phyloP scores from a whole-genome alignment of 257 asterid species.

The Henckelia pumila region DNA sequence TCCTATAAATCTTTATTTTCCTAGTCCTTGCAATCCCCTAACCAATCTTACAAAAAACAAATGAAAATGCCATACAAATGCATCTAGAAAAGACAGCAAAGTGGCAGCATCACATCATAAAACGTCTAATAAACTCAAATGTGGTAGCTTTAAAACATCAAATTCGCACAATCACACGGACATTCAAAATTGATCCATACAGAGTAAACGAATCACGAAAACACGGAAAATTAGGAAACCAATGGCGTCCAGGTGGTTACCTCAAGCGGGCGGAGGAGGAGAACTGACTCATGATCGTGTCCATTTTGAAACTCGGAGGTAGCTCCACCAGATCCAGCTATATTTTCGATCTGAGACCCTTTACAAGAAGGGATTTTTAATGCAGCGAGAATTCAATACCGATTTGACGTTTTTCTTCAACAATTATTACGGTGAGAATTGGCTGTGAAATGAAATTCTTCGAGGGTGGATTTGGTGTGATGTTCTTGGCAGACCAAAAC shows the following conservation, averaged over 20 bases:
- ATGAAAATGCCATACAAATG: constrained; percentile 10
- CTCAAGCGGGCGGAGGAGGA: constrained; percentile 92
- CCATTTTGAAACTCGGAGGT: constrained; percentile 53
- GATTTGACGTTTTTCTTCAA: neutral
- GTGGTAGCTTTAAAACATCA: constrained; percentile 13
- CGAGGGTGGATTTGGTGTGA: neutral
- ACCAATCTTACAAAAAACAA: constrained; percentile 5
- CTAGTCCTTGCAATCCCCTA: neutral
- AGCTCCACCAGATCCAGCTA: constrained; percentile 80
- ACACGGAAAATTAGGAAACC: neutral
- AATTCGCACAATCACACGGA: constrained; percentile 9
- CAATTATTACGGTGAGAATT: neutral
- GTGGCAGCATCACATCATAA: constrained; percentile 9
- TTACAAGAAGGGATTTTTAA: no score
- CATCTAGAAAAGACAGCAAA: constrained; percentile 11
- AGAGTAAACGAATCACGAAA: constrained; percentile 1
- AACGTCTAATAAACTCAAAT: constrained; percentile 17
- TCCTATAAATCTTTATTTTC: neutral
- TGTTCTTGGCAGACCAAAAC: no score
- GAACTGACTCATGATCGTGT: constrained; percentile 88
- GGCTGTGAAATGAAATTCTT: neutral
- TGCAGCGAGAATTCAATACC: neutral
- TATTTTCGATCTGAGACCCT: neutral
- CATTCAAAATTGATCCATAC: constrained; percentile 21
- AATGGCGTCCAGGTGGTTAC: constrained; percentile 32